Conservation (phyloP, 495 filamentous ascomycete species). For the Neurospora sp. region DNA sequence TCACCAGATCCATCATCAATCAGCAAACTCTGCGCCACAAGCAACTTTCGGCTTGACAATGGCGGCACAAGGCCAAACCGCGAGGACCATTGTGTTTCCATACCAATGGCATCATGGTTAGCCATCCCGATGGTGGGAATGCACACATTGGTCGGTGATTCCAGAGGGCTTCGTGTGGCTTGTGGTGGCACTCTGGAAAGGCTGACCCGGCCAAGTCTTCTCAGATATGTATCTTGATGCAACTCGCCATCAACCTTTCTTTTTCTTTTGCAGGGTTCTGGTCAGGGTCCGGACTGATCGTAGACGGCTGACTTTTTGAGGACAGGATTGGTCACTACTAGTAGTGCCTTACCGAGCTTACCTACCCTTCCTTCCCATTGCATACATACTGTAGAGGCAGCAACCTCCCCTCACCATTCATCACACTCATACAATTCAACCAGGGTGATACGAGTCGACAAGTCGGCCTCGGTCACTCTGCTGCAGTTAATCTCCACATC, state of each 20-base stretch:
- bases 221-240: background rate
- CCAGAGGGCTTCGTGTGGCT: background rate
- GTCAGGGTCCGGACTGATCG: background rate
- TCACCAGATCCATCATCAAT: background rate
- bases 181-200: background rate
- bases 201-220: background rate
- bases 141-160: background rate
- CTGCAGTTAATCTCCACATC: background rate
- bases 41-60: background rate
- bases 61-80: background rate
- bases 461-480: background rate
- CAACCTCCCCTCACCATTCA: background rate
- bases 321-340: background rate
- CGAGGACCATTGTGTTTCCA: background rate
- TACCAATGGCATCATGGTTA: background rate
- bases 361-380: background rate
- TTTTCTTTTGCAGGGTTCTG: background rate
- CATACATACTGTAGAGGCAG: background rate
- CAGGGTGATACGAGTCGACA: background rate
- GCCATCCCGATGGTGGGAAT: background rate
- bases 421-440: background rate
- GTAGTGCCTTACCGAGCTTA: background rate
- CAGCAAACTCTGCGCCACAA: background rate
- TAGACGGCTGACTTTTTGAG: background rate
- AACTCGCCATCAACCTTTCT: background rate